These are phyloP conservation scores for Posidonia oceanica DNA, from an alignment of 116 monocot genomes.

Conservation along the genomic window DNA sequence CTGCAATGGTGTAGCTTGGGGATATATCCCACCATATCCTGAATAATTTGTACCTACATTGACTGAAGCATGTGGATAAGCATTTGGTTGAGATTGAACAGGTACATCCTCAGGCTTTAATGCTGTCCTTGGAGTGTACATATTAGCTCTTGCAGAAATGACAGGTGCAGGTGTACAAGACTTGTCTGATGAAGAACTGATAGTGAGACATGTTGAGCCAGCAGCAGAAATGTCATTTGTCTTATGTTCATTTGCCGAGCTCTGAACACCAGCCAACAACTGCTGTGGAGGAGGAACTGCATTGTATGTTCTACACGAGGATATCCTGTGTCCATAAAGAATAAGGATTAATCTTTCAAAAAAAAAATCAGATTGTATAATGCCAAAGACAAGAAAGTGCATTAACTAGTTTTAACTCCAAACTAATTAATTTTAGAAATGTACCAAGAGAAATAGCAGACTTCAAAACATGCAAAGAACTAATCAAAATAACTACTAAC, in stretches of 20 bases:
- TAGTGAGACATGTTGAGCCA: slow-evolving; percentile 11
- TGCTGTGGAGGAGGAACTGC: slow-evolving; percentile 79
- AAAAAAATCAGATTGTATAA: slow-evolving; percentile 5
- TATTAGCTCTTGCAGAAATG: slow-evolving; percentile 8
- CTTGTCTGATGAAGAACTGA: slow-evolving; percentile 13
- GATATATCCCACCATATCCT: slow-evolving; percentile 96
- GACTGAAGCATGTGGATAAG: slow-evolving; percentile 23
- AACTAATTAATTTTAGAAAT: too few species aligned
- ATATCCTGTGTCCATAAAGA: slow-evolving; percentile 23
- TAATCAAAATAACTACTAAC: too few species aligned
- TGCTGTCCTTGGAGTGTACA: slow-evolving; percentile 10
- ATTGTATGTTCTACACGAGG: slow-evolving; percentile 53
- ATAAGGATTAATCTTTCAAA: not conserved
- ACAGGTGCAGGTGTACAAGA: slow-evolving; percentile 9
- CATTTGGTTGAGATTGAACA: slow-evolving; percentile 19
- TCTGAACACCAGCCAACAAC: slow-evolving; percentile 31
- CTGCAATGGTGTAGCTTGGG: slow-evolving; percentile 91
- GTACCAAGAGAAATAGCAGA: too few species aligned
- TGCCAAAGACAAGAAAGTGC: not conserved
- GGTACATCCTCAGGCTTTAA: not conserved
- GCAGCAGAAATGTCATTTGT: slow-evolving; percentile 19
- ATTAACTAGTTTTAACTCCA: not conserved
- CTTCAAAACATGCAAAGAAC: too few species aligned
- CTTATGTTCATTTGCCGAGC: slow-evolving; percentile 13
- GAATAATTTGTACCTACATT: slow-evolving; percentile 52